These are phyloP conservation scores for Coemansia sp. DNA, from an alignment of 192 early-diverging fungal species.

Conservation along the genomic window DNA sequence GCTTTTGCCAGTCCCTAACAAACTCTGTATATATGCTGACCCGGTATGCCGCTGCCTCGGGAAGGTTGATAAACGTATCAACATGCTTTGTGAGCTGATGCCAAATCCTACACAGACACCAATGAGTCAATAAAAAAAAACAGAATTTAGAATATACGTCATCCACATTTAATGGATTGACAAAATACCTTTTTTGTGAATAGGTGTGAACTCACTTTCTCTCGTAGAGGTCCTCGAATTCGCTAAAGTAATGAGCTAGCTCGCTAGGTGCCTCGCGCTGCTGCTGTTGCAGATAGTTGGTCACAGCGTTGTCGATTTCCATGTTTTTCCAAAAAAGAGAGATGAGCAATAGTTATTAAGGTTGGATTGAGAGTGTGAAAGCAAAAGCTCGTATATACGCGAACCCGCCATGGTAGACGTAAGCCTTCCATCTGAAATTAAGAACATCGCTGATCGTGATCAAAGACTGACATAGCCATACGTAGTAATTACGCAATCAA, in stretches of 20 bases:
- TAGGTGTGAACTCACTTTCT: slow-evolving; percentile 71
- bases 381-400: neutral
- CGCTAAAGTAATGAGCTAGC: slow-evolving; percentile 76
- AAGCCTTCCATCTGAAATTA: neutral
- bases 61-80: slow-evolving; percentile 76
- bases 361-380: neutral
- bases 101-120: slow-evolving; percentile 77
- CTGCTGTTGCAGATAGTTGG: slow-evolving; percentile 71
- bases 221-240: slow-evolving; percentile 94
- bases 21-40: slow-evolving; percentile 89
- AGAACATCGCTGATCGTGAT: neutral
- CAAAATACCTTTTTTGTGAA: neutral
- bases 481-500: too few relatives aligned
- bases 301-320: slow-evolving; percentile 81
- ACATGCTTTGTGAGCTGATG: slow-evolving; percentile 92
- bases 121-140: neutral
- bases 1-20: slow-evolving; percentile 88
- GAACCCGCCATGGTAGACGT: neutral
- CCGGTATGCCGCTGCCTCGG: slow-evolving; percentile 76
- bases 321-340: slow-evolving; percentile 31
- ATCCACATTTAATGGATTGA: neutral
- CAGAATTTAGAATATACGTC: neutral
- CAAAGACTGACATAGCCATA: neutral
- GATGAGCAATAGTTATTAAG: neutral
- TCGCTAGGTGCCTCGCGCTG: slow-evolving; percentile 65